Evolutionary conservation across 495 filamentous ascomycete genomes (phyloP).

Genomic region (Podospora australis): DNA sequence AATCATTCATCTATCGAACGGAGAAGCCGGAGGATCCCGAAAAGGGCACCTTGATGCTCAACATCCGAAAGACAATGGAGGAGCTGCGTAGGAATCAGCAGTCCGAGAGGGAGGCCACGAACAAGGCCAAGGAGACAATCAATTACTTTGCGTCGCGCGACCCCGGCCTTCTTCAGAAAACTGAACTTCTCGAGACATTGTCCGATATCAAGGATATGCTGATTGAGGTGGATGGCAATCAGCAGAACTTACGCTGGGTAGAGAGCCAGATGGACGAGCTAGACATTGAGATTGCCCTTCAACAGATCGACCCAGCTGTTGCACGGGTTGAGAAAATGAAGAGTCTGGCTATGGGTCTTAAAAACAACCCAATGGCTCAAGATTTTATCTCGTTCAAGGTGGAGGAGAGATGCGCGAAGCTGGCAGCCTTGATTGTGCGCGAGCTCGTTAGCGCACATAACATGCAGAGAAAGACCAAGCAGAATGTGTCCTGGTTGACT

Average conservation of each 20-base stretch:
- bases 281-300: conserved; percentile 90
- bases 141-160: conserved; percentile 73
- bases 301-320: conserved; percentile 81
- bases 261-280: conserved; percentile 93
- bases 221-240: conserved; percentile 93
- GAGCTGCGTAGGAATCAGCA: conserved; percentile 77
- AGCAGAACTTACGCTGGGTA: conserved; percentile 91
- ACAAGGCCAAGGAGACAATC: conserved; percentile 70
- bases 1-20: conserved; percentile 88
- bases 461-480: conserved; percentile 60
- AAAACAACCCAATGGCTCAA: conserved; percentile 76
- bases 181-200: conserved; percentile 59
- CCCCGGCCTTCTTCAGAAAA: conserved; percentile 64
- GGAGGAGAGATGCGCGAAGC: conserved; percentile 72
- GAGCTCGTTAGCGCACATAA: conserved; percentile 68
- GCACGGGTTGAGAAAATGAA: conserved; percentile 74
- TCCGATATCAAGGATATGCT: conserved; percentile 70
- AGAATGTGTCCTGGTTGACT: conserved; percentile 73
- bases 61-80: conserved; percentile 86
- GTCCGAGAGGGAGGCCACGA: conserved; percentile 73
- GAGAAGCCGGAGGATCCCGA: conserved; percentile 66
- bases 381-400: conserved; percentile 85
- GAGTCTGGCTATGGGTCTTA: conserved; percentile 67
- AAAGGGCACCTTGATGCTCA: conserved; percentile 72
- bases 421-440: conserved; percentile 67